Evolutionary conservation across 2,329 filamentous ascomycete species (phyloP), one percentile per base, ranked within the genome.

Genomic region (Furcasterigmium furcatum): DNA sequence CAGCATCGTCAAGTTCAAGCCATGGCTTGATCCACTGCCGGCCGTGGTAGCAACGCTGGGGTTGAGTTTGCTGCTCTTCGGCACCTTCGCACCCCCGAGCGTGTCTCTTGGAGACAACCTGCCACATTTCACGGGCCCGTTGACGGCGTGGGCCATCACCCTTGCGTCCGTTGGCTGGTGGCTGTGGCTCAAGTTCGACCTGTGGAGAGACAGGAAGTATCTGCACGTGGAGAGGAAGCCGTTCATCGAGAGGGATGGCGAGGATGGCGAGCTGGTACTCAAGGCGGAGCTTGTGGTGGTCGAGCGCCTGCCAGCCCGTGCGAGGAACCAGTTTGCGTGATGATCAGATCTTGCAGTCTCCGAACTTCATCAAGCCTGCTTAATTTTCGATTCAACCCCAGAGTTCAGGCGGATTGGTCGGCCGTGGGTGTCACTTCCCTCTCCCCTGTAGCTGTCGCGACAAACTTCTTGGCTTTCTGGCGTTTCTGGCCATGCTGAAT

Each of bases 161-260:
- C 20, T 36, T n/a, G 16, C 22, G 20, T 34, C 42, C 12, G 44
- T 41, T 16, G 27, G 25, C 4, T 45, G 38, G 19, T 45, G 38
- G 38, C 19, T 41, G 3, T 29, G 44, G 19, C 30, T 45, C 5
- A n/a, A 27, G 22, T 45, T 38, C 30, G 38, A 40, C 4, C 19
- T 40, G 36, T 21, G 32, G 9, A 35, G 42, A 18, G 21, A 25
- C n/a, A 44, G 32, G 21, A n/a, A 36, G 30, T 36, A 36, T 19
- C 32, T 44, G 9, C 42, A 38, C 19, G 42, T 44, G 9, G 22
- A 27, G 5, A 44, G 32, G 21, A 35, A 21, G 14, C 42, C 42
- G 32, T 44, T 44, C 18, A 44, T 44, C 27, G 42, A 44, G 30
- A 20, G 19, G 24, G 42, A 44, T 38, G 42, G 42, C 9, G 29